A percentile compares a stretch with the other conserved stretches of the same genome.
Evolutionary conservation across 352 stramenopile genomes (phyloP).

Genomic region (Phytopythium montanum): DNA sequence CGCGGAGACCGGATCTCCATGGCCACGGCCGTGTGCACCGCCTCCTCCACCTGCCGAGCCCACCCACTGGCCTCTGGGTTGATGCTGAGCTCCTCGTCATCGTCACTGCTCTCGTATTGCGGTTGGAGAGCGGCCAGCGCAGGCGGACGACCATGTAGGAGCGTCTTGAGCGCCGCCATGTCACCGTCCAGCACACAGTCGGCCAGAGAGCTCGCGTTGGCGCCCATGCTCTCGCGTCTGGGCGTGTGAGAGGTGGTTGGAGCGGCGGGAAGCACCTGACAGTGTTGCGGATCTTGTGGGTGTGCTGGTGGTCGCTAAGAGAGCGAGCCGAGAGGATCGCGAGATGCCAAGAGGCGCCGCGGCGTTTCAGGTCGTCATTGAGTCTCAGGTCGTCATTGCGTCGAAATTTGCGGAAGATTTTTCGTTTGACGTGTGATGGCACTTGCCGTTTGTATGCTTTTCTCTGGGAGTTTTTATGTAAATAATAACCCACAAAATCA

Average conservation of each 20-base stretch:
- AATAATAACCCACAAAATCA: background rate
- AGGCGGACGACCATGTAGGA: slow-evolving; percentile 18
- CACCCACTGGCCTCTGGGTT: slow-evolving; percentile 3
- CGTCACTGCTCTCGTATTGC: background rate
- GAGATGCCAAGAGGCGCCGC: too few relatives aligned
- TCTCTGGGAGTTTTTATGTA: too few relatives aligned
- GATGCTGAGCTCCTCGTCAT: background rate
- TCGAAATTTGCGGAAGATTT: too few relatives aligned
- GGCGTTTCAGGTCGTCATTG: too few relatives aligned
- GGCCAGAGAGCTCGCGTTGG: slow-evolving; percentile 17
- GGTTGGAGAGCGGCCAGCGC: background rate
- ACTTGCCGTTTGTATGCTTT: background rate
- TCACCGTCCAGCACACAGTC: slow-evolving; percentile 54
- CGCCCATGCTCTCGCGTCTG: background rate
- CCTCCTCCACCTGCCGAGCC: slow-evolving; percentile 42
- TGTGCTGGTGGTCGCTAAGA: too few relatives aligned
- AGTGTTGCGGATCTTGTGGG: too few relatives aligned
- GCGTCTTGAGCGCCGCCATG: slow-evolving; percentile 40
- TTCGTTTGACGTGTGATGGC: background rate
- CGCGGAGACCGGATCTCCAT: slow-evolving; percentile 52
- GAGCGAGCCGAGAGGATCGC: too few relatives aligned
- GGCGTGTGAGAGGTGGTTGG: background rate
- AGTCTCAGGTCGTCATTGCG: too few relatives aligned
- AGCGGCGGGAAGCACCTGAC: too few relatives aligned
- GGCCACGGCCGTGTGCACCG: slow-evolving; percentile 49